Evolutionary conservation across 441 rosid genomes (phyloP), one percentile per base, ranked within the genome.

Genomic region (Croton laevigatus): DNA sequence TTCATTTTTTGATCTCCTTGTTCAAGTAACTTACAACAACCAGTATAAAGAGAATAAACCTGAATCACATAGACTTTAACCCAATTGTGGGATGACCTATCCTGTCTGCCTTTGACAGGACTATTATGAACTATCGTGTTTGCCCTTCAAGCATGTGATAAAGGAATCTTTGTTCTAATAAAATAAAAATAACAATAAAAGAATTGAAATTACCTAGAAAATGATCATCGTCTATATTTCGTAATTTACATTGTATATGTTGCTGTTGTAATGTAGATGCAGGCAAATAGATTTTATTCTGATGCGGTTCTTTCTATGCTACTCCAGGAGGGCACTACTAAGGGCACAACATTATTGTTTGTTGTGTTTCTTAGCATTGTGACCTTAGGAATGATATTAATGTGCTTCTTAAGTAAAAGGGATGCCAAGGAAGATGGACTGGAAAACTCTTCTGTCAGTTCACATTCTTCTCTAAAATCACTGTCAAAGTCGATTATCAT

Each of bases 371-470:
- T 90, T 72, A 73, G 87, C 66, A 81, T 80, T 68, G 82, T 89
- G 86, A 91, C 90, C 75, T 74, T 94, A 52, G 98, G 98, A 59
- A 85, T 79, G 3, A 77, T 89, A 67, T 84, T 94, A 9, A 80
- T 90, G 95, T 94, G 82, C 82, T 91, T 94, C 88, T 79, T 94
- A 62, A 78, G 84, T 45, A 89, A 88, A 81, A 78, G 81, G 69
- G 88, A 86, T 20, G 81, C 73, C 60, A 81, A 80, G 77, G 83
- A 75, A 73, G 89, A 82, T 65, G 88, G 71, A 72, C 19, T 79
- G 57, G 59, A 64, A 57, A 86, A 77, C 74, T 78, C 91, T 73
- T 78, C 92, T 59, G 71, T 78, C 79, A 77, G 83, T 46, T 75
- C 87, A 22, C 83, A 19, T 81, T 85, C 89, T 48, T 76, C 85